Evolutionary conservation across 305 asterid species (phyloP), one percentile per base, ranked within the genome.

Genomic region (Fraxinus xanthoxyloides): DNA sequence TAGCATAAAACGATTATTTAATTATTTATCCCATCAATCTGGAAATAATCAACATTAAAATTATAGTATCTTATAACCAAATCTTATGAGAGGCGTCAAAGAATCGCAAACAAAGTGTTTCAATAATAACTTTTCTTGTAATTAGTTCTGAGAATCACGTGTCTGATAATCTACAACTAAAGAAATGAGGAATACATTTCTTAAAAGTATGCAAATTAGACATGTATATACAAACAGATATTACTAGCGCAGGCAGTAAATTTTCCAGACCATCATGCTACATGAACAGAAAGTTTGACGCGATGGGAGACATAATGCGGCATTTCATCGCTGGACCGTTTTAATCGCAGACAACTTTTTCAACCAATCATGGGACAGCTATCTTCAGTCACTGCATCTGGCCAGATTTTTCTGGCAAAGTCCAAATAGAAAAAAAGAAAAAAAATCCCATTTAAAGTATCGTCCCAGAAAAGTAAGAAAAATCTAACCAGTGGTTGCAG

Each of bases 401-500:
- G 10, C 40, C 40, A 36, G 40, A 7, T 36, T 36, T 10, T 36
- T 36, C 40, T 1, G 40, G 40, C 9, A 36, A 36, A 36, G 40
- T 36, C 40, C 40, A 7, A 32, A 32, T 0, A 32, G 35, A 7
- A 6, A 6, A 35, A 36, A 7, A 35, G 6, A 35, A 17, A 51
- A 51, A 8, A 4, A 4, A 1, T 8, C 63, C 9, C 23, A 17
- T 51, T 17, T 51, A 17, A 51, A 51, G 21, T 5, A 4, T 51
- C 61, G 23, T 51, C 54, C 61, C 19, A 77, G 35, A 21, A 74
- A 72, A 38, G 0, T 21, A 2, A 51, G 26, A 74, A 54, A 54
- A 19, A 34, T 21, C 15, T 78, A 35, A 85, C 92, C 92, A 90
- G 88, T 90, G 91, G 76, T 46, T 77, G 90, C 92, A 90, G 82